Percentiles rank a stretch among this genome's conserved stretches.
These are phyloP conservation scores for Favolaschia claudopus DNA, from an alignment of 768 basidiomycete species.

Conservation along the genomic window DNA sequence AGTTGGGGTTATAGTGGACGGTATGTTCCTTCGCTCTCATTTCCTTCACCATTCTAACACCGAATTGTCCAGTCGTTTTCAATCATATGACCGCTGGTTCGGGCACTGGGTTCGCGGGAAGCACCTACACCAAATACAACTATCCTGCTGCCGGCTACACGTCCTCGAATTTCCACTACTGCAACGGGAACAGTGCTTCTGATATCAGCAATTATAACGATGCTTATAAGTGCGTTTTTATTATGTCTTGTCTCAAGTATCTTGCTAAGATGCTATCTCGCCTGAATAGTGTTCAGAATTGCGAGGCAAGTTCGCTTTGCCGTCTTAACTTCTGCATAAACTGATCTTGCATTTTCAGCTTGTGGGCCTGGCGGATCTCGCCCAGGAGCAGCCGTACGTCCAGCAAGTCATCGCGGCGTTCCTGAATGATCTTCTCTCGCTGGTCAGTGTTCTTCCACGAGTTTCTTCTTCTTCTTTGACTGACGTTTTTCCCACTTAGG, in stretches of 20 bases:
- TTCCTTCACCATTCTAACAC: neutral
- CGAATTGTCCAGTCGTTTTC: slow-evolving; percentile 36
- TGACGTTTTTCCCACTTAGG: slow-evolving; percentile 2
- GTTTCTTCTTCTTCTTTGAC: slow-evolving; percentile 6
- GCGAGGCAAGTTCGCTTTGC: no score
- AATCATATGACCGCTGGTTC: slow-evolving; percentile 49
- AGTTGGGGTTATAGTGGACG: slow-evolving; percentile 41
- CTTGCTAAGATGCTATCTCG: no score
- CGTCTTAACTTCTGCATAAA: no score
- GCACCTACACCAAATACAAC: slow-evolving; percentile 40
- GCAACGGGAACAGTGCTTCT: neutral
- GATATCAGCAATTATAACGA: slow-evolving; percentile 2
- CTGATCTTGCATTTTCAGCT: no score
- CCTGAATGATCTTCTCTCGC: slow-evolving; percentile 15
- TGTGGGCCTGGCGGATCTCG: slow-evolving; percentile 14
- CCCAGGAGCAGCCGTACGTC: slow-evolving; percentile 13
- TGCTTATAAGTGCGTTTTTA: no score
- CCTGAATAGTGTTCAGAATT: no score
- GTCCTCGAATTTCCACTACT: neutral
- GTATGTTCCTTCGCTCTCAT: slow-evolving; percentile 1
- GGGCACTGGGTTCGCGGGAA: slow-evolving; percentile 38
- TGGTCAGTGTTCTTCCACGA: slow-evolving; percentile 14
- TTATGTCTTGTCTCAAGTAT: no score
- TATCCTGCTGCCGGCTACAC: slow-evolving; percentile 21
- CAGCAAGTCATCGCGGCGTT: slow-evolving; percentile 6